Percentiles rank a stretch among this genome's conserved stretches.
Conservation (phyloP, 2,329 filamentous ascomycete genomes). For the Fusarium sp. region DNA sequence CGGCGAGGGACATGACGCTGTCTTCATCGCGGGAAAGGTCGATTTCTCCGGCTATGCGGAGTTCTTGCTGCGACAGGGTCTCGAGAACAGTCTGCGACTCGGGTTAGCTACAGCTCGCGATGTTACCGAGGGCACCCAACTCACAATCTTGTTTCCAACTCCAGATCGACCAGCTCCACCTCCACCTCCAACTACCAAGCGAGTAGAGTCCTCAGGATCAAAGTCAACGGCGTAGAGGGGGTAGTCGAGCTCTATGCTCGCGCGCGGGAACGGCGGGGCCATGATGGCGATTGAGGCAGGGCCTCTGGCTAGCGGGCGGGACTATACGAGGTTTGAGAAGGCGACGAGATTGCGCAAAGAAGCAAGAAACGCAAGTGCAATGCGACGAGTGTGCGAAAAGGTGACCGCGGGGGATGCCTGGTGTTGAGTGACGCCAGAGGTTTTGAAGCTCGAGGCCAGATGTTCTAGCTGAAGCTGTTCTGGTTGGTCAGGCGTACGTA, state of each 20-base stretch:
- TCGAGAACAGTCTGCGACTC: slow-evolving; percentile 75
- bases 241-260: slow-evolving; percentile 79
- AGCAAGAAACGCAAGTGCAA: slow-evolving; percentile 1
- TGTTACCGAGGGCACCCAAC: slow-evolving; percentile 47
- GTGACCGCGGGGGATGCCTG: slow-evolving; percentile 27
- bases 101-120: slow-evolving; percentile 13
- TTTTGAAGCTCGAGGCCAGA: slow-evolving; percentile 40
- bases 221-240: slow-evolving; percentile 91
- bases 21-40: slow-evolving; percentile 88
- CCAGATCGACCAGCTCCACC: slow-evolving; percentile 85
- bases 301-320: slow-evolving; percentile 15
- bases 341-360: neutral
- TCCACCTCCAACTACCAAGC: slow-evolving; percentile 86
- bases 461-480: slow-evolving; percentile 37
- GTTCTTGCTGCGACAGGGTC: slow-evolving; percentile 71
- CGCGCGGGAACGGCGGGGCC: slow-evolving; percentile 58
- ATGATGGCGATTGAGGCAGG: slow-evolving; percentile 44
- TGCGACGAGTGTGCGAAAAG: slow-evolving; percentile 17
- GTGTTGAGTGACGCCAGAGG: slow-evolving; percentile 28
- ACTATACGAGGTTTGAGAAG: neutral
- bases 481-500: slow-evolving; percentile 36
- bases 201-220: slow-evolving; percentile 81
- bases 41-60: slow-evolving; percentile 77
- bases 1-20: slow-evolving; percentile 85
- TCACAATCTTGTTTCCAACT: slow-evolving; percentile 87